A percentile compares a stretch with the other conserved stretches of the same genome.
Evolutionary conservation across 1,284 basidiomycete species (phyloP).

Genomic region (Xanthoconium separans): DNA sequence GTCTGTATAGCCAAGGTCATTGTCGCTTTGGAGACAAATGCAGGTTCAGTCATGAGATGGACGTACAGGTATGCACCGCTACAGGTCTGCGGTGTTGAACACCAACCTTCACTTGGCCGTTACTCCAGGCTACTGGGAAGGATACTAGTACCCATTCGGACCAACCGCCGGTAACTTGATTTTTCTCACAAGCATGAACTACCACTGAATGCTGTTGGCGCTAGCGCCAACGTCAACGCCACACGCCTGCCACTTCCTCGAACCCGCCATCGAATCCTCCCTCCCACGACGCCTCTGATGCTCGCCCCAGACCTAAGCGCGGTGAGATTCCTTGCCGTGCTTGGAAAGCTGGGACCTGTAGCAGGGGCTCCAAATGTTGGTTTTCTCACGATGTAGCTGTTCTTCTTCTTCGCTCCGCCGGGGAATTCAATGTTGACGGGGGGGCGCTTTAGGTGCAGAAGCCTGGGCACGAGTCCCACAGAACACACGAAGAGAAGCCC

Average conservation of each 20-base stretch:
- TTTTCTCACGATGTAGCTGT: slow-evolving; percentile 28
- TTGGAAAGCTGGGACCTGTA: slow-evolving; percentile 33
- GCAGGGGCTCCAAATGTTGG: slow-evolving; percentile 27
- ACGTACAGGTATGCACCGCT: slow-evolving; percentile 8
- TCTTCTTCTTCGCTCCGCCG: slow-evolving; percentile 7
- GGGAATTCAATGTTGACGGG: not conserved
- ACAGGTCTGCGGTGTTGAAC: too few species aligned
- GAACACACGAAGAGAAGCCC: not conserved
- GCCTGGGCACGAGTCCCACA: not conserved
- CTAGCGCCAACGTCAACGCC: too few species aligned
- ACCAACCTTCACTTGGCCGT: not conserved
- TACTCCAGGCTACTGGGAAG: slow-evolving; percentile 1
- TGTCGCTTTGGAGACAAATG: slow-evolving; percentile 28
- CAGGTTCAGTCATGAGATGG: slow-evolving; percentile 19
- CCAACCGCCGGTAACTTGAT: too few species aligned
- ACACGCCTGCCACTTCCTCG: not conserved
- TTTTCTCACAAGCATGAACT: too few species aligned
- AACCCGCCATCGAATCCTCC: not conserved
- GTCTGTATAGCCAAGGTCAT: slow-evolving; percentile 19
- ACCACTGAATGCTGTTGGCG: too few species aligned
- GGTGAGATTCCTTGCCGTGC: slow-evolving; percentile 22
- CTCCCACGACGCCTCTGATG: slow-evolving; percentile 11
- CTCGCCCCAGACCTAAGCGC: slow-evolving; percentile 22
- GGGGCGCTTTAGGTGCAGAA: slow-evolving; percentile 1
- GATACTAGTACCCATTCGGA: not conserved